Evolutionary conservation across 108 stramenopile species (phyloP).

Genomic region (Conticribra guillardii): DNA sequence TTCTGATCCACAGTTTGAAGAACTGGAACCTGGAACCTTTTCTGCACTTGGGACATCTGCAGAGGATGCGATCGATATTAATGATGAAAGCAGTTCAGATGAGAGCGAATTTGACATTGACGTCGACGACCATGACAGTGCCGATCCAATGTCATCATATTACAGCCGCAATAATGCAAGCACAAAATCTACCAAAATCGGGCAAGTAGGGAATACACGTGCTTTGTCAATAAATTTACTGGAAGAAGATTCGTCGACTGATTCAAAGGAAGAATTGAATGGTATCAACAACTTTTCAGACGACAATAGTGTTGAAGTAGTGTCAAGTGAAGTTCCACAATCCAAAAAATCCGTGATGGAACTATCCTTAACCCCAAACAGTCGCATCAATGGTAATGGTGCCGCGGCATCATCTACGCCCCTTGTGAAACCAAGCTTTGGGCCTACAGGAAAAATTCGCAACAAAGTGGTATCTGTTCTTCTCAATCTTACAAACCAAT

Average conservation of each 20-base stretch:
- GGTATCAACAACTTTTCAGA: background rate
- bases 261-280: background rate
- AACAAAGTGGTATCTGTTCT: constrained; percentile 56
- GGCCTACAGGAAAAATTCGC: constrained; percentile 59
- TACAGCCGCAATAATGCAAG: constrained; percentile 19
- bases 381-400: too few species aligned
- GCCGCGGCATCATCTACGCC: constrained; percentile 29
- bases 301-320: constrained; percentile 5
- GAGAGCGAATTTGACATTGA: constrained; percentile 20
- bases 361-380: constrained; percentile 30
- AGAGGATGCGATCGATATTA: constrained; percentile 16
- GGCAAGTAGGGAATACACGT: background rate
- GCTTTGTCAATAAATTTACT: background rate
- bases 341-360: constrained; percentile 18
- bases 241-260: background rate
- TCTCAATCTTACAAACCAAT: constrained; percentile 35
- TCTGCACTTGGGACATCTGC: constrained; percentile 5
- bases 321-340: background rate
- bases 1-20: background rate
- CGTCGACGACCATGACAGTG: constrained; percentile 47
- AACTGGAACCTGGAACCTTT: background rate
- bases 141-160: constrained; percentile 40
- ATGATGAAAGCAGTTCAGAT: constrained; percentile 10
- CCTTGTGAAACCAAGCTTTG: constrained; percentile 25
- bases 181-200: background rate